Base-by-base conservation (phyloP, 306 rosid genomes). In the Elaeagnus macrophylla region DNA sequence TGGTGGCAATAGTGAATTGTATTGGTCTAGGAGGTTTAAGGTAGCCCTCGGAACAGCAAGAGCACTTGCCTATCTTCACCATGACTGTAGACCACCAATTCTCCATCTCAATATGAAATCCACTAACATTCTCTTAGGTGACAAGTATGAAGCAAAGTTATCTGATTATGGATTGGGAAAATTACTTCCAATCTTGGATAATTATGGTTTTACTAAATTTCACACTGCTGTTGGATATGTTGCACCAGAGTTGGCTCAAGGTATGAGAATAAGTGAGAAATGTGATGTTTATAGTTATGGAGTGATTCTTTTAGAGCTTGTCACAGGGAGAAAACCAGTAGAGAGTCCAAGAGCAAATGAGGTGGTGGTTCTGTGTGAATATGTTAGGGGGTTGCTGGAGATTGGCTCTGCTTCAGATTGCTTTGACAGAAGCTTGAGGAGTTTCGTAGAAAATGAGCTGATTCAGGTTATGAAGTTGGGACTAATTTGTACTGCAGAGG, bases 31-130 rank as follows among this genome's bases (percentile, higher is more conserved):
- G 55, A 82, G 99, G 75, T 93, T 78, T 20, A 81, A 72, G 62
- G 75, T 93, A 54, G 99, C 96, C 12, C 59, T 93, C 10, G 99
- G 96, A 77, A 84, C 94, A 1, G 99, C 99, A 5, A 73, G 84
- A 65, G 96, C 94, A 40, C 80, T 93, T 50, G 79, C 94, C 19
- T 84, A 80, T 77, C 99, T 93, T 76, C 99, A 93, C 81, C 95
- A 93, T 62, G 99, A 93, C 62, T 93, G 89, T 39, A 68, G 75
- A 16, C 99, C 99, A 60, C 87, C 94, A 37, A 70, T 93, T 69
- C 95, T 93, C 73, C 96, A 93, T 79, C 99, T 93, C 79, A 87
- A 93, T 82, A 72, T 93, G 11, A 93, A 93, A 66, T 87, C 99
- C 17, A 75, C 88, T 7, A 93, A 93, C 85, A 82, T 93, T 71